Base-by-base conservation (phyloP, 257 asterid genomes). In the Mitragyna speciosa region DNA sequence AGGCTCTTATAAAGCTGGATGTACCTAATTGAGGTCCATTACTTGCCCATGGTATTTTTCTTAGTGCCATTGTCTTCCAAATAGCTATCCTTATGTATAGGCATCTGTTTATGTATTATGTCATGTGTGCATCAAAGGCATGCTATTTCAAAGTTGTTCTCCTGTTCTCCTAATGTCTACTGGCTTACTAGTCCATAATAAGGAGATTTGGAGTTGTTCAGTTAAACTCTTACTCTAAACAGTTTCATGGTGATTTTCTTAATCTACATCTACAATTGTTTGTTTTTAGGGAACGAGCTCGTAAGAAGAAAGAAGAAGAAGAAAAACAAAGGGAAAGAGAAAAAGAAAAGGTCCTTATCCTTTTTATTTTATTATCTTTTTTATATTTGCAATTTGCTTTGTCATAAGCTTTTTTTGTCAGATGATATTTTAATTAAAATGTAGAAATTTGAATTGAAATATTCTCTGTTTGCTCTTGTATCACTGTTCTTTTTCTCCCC, bases 251-350 rank as follows among this genome's bases (percentile, higher is more conserved):
- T 64, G 80, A n/a, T 70, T 19, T 30, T 12, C 28, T 39, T 58
- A 30, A 61, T 14, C 24, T 61, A 30, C 51, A 45, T 12, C 24
- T 30, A 28, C 20, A 33, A 58, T 67, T 72, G 66, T 73, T 77
- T 77, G 51, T 70, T 88, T 70, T 31, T 82, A 94, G 97, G 92
- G 98, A 92, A 85, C 87, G 95, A 78, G 97, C 98, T 80, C 97
- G 94, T 73, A 92, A 90, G 86, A 94, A 94, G 95, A 94, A 94
- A 86, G 97, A 94, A 87, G 98, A 92, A 91, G 98, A 92, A 88
- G 98, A 94, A 80, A 94, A 89, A 73, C 93, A 80, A 85, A 92
- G 51, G 88, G 98, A 94, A 84, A 89, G 91, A 86, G 97, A 94
- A 79, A 85, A 91, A 87, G 98, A 94, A 85, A 94, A 94, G 97